These are phyloP conservation scores for Solanum sitiens DNA, from an alignment of 257 asterid species.

Conservation along the genomic window DNA sequence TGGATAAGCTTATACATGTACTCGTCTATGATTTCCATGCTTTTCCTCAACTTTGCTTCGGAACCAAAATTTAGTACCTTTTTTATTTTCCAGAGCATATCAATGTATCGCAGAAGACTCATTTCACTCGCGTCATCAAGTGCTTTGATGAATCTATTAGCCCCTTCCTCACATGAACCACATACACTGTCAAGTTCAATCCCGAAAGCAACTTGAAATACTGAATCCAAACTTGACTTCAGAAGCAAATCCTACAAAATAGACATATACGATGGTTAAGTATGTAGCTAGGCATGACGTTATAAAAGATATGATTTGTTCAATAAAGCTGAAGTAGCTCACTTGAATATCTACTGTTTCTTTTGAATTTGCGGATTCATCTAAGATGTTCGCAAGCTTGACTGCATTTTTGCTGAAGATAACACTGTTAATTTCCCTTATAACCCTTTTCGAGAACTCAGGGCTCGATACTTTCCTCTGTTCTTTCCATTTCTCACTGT, in stretches of 20 bases:
- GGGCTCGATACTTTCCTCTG: conserved; percentile 41
- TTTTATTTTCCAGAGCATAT: conserved; percentile 42
- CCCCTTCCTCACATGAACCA: conserved; percentile 34
- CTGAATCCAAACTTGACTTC: conserved; percentile 46
- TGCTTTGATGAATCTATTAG: conserved; percentile 33
- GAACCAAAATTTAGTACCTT: conserved; percentile 33
- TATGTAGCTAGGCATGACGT: background rate
- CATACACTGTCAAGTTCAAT: conserved; percentile 46
- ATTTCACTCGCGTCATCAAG: conserved; percentile 46
- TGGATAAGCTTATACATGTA: conserved; percentile 37
- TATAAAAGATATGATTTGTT: background rate
- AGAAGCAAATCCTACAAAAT: conserved; percentile 31
- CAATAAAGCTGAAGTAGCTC: background rate
- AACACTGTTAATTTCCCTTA: conserved; percentile 29
- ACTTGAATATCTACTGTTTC: conserved; percentile 17
- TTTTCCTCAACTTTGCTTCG: conserved; percentile 36
- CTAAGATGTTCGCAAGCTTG: conserved; percentile 19
- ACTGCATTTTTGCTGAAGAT: conserved; percentile 31
- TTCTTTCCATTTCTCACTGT: conserved; percentile 35
- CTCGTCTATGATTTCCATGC: conserved; percentile 25
- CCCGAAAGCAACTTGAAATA: conserved; percentile 49
- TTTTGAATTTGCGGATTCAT: conserved; percentile 11
- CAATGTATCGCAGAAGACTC: conserved; percentile 42
- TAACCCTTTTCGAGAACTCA: conserved; percentile 31
- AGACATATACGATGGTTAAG: background rate